A percentile compares a stretch with the other conserved stretches of the same genome.
phyloP scores from a whole-genome alignment of 148 eudicot species.

The Euryodendron excelsum region DNA sequence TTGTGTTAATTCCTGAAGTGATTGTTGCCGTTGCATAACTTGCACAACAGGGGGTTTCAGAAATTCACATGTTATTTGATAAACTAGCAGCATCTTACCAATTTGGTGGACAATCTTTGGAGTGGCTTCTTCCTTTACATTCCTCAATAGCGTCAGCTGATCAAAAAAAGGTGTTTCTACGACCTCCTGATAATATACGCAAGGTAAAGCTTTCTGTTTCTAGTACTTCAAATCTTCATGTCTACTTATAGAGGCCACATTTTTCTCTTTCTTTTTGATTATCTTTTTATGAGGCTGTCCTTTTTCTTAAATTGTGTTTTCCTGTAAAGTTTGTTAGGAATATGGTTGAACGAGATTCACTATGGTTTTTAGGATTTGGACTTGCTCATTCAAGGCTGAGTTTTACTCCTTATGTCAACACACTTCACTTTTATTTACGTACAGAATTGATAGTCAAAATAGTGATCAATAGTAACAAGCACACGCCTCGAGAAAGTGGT shows the following conservation, averaged over 20 bases:
- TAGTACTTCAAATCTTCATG: not conserved
- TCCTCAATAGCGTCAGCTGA: slow-evolving; percentile 86
- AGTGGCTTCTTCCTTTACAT: slow-evolving; percentile 96
- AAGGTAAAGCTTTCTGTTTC: slow-evolving; percentile 50
- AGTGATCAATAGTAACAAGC: not conserved
- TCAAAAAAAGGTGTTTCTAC: slow-evolving; percentile 78
- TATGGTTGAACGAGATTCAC: no score
- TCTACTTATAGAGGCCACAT: not conserved
- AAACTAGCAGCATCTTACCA: slow-evolving; percentile 73
- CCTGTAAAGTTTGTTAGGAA: not conserved
- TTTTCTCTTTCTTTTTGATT: not conserved
- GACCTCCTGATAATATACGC: slow-evolving; percentile 69
- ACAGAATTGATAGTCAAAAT: not conserved
- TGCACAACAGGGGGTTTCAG: slow-evolving; percentile 72
- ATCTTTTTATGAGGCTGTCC: not conserved
- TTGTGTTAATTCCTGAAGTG: not conserved
- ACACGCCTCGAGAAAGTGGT: not conserved
- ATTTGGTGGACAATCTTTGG: slow-evolving; percentile 76
- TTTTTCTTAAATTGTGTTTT: not conserved
- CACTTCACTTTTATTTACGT: not conserved
- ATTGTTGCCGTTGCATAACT: slow-evolving; percentile 12
- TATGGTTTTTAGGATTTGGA: no score
- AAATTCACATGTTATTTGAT: slow-evolving; percentile 69
- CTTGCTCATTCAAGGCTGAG: not conserved
- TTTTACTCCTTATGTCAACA: not conserved